Evolutionary conservation across 2,329 filamentous ascomycete genomes (phyloP).

Genomic region (Aspergillus oerlinghausenensis): DNA sequence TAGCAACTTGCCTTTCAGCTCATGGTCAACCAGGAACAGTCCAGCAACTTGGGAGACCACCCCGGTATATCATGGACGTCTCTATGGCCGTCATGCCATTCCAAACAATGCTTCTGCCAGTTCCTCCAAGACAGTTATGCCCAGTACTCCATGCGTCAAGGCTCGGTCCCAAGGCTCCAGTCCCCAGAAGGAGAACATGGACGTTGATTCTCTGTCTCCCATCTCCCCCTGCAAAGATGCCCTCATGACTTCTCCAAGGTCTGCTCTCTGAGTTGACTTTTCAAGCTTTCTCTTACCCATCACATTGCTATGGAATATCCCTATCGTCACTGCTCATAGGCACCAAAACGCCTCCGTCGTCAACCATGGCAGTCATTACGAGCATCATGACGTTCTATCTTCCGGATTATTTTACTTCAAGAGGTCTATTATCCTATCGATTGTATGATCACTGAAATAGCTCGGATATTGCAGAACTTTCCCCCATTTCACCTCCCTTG

Average conservation of each 20-base stretch:
- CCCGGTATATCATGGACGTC: conserved; percentile 30
- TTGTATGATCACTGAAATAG: not conserved
- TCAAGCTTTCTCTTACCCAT: not conserved
- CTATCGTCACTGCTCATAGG: not conserved
- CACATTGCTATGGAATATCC: not conserved
- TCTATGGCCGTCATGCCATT: conserved; percentile 24
- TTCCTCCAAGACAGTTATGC: conserved; percentile 34
- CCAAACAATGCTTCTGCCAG: conserved; percentile 30
- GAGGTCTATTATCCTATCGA: not conserved
- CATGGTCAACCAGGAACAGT: conserved; percentile 36
- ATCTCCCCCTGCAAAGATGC: conserved; percentile 38
- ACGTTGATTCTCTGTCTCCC: conserved; percentile 35
- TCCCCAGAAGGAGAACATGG: conserved; percentile 38
- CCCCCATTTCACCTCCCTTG: not conserved
- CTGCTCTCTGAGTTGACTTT: conserved; percentile 20
- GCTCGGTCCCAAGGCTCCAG: conserved; percentile 35
- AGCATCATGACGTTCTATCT: not conserved
- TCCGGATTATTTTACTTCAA: not conserved
- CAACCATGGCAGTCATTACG: not conserved
- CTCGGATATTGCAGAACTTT: not conserved
- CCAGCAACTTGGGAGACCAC: conserved; percentile 37
- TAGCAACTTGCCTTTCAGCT: conserved; percentile 30
- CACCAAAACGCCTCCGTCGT: not conserved
- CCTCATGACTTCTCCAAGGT: conserved; percentile 31
- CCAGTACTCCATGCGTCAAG: conserved; percentile 25